phyloP scores from a whole-genome alignment of 1,139 yeast species.

The Blastobotrys serpentis region DNA sequence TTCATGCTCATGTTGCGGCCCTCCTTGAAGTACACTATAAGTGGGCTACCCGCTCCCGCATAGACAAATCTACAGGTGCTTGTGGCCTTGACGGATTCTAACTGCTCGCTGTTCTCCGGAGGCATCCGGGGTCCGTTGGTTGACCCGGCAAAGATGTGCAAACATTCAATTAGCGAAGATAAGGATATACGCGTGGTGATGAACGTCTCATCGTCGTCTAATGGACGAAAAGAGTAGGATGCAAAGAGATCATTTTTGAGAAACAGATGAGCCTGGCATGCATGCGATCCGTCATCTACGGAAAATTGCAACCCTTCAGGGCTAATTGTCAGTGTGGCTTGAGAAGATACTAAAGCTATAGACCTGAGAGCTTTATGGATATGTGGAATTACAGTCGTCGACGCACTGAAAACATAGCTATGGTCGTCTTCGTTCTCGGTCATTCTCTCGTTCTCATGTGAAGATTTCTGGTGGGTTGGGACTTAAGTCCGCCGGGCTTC shows the following conservation, averaged over 20 bases:
- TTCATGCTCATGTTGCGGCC: constrained; percentile 58
- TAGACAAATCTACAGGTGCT: constrained; percentile 41
- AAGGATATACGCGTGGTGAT: constrained; percentile 29
- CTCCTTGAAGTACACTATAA: constrained; percentile 71
- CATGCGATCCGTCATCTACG: constrained; percentile 30
- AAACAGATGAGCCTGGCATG: constrained; percentile 33
- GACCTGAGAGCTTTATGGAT: constrained; percentile 32
- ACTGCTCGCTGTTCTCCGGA: too few species aligned
- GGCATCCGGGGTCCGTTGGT: constrained; percentile 9
- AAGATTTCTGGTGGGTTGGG: constrained; percentile 6
- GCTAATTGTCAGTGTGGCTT: constrained; percentile 30
- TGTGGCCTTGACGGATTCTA: background rate
- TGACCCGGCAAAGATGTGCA: constrained; percentile 31
- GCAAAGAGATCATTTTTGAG: constrained; percentile 28
- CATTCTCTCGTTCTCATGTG: background rate
- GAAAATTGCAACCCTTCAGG: constrained; percentile 33
- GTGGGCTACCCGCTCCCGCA: constrained; percentile 60
- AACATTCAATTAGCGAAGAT: constrained; percentile 29
- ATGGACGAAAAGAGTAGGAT: constrained; percentile 25
- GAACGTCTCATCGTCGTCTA: constrained; percentile 19
- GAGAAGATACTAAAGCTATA: constrained; percentile 28
- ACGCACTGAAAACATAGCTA: constrained; percentile 28
- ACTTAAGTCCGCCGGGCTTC: background rate
- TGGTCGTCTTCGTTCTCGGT: background rate
- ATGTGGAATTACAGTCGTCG: constrained; percentile 32